Evolutionary conservation across 768 basidiomycete genomes (phyloP).

Genomic region (Steccherinum ochraceum): DNA sequence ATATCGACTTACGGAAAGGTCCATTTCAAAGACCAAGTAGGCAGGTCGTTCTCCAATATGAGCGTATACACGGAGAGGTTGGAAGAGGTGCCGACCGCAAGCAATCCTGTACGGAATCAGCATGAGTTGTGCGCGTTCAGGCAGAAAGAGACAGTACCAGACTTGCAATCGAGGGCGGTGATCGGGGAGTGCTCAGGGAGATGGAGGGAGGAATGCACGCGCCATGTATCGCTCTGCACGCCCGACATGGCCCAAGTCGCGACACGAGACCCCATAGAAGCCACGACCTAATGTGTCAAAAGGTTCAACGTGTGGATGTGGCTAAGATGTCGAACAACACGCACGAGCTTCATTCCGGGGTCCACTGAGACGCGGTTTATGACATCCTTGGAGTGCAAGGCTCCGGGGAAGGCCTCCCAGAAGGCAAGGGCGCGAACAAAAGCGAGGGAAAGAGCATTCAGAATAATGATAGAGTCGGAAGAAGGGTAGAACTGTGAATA

Average conservation of each 20-base stretch:
- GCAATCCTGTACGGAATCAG: slow-evolving; percentile 50
- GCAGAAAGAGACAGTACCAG: slow-evolving; percentile 38
- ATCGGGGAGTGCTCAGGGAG: slow-evolving; percentile 50
- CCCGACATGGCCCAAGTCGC: slow-evolving; percentile 79
- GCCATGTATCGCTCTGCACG: slow-evolving; percentile 58
- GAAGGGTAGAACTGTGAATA: slow-evolving; percentile 60
- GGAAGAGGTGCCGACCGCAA: slow-evolving; percentile 58
- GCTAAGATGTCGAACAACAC: slow-evolving; percentile 22
- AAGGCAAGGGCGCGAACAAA: slow-evolving; percentile 70
- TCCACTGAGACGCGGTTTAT: slow-evolving; percentile 68
- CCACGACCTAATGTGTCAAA: slow-evolving; percentile 51
- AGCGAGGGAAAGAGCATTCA: slow-evolving; percentile 60
- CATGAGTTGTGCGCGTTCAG: not conserved
- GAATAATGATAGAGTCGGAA: slow-evolving; percentile 60
- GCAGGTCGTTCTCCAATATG: slow-evolving; percentile 74
- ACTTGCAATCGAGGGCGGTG: slow-evolving; percentile 65
- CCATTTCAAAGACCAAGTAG: slow-evolving; percentile 83
- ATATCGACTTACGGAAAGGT: slow-evolving; percentile 40
- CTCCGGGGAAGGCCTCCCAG: slow-evolving; percentile 75
- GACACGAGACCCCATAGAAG: slow-evolving; percentile 59
- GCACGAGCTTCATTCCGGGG: slow-evolving; percentile 73
- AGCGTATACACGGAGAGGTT: slow-evolving; percentile 71
- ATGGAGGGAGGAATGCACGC: slow-evolving; percentile 75
- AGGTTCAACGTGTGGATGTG: not conserved
- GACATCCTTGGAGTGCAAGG: slow-evolving; percentile 32